Base-by-base conservation (phyloP, 192 early-diverging fungal genomes). In the Umbelopsis sp. region DNA sequence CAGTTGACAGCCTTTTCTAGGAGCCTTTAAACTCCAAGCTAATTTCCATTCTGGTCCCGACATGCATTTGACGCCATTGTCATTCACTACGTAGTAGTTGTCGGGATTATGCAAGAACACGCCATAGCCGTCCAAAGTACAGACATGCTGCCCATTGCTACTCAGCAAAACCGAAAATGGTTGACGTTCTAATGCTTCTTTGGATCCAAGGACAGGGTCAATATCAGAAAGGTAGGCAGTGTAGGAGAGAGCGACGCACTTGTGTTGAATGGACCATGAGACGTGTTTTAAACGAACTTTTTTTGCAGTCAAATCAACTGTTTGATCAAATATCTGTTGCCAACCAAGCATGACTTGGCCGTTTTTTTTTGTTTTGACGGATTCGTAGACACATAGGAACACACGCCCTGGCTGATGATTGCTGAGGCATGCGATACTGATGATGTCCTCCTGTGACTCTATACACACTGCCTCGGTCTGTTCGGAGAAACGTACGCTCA, bases 311-410 rank as follows among this genome's bases (percentile, higher is more conserved):
- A 62, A 62, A 32, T 62, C 56, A 11, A 62, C 56, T 14, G 56
- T 62, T 62, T 62, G 56, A 34, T 62, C 56, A 62, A 62, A 62
- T 32, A 62, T 62, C 24, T 22, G 56, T n/a, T 62, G 56, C 56
- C 56, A 62, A n/a, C 56, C 56, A 0, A 62, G 9, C 14, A 62
- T 32, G 56, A 31, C 10, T 62, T 62, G 9, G 6, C 56, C 56
- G 34, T 62, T 62, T 34, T 62, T 62, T 34, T 32, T 62, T 0
- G 56, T 62, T 16, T 36, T 62, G 56, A 62, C 26, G 1, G 29
- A 62, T 17, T 62, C 56, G 20, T 62, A 62, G 3, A 62, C 56
- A 12, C 16, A 22, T 3, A 62, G 17, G 16, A 62, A 62, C 2
- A 62, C 56, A 4, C 56, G 56, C 1, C 56, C 56, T 11, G 56